These are phyloP conservation scores for Aspergillus ochraceus DNA, from an alignment of 2,329 filamentous ascomycete genomes.

Conservation along the genomic window DNA sequence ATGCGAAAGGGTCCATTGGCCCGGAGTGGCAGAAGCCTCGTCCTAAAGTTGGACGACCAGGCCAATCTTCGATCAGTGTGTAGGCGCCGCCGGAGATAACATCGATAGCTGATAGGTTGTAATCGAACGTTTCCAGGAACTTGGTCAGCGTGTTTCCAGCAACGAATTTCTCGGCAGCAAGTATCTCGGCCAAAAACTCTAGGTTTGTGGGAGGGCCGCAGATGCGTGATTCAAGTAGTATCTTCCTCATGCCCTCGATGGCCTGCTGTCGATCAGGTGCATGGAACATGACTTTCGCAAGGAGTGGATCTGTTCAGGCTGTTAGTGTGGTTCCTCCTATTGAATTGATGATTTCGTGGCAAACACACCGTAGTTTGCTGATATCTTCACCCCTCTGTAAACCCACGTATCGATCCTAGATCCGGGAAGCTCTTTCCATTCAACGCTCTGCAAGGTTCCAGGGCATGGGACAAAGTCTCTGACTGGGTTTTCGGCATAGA, in stretches of 20 bases:
- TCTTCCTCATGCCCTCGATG: conserved; percentile 44
- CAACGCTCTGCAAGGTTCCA: conserved; percentile 58
- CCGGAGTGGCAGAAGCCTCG: conserved; percentile 61
- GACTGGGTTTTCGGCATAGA: conserved; percentile 61
- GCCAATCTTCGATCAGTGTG: conserved; percentile 60
- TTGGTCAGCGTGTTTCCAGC: conserved; percentile 58
- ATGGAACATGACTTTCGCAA: conserved; percentile 62
- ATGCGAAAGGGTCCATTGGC: conserved; percentile 62
- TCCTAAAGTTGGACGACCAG: conserved; percentile 57
- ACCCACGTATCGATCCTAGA: conserved; percentile 66
- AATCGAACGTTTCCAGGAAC: conserved; percentile 55
- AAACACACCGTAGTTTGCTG: conserved; percentile 55
- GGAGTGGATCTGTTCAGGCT: conserved; percentile 47
- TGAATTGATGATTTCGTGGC: not conserved
- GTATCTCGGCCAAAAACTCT: conserved; percentile 54
- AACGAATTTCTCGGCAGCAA: conserved; percentile 48
- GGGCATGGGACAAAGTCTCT: conserved; percentile 60
- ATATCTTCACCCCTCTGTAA: conserved; percentile 56
- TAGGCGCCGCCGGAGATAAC: conserved; percentile 58
- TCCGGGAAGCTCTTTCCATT: conserved; percentile 52
- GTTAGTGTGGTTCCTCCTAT: not conserved
- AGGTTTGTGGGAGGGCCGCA: conserved; percentile 59
- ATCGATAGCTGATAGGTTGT: conserved; percentile 53
- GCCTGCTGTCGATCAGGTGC: conserved; percentile 42
- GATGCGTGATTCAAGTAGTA: conserved; percentile 49